phyloP scores from a whole-genome alignment of 75 land plant genomes.

The Cunninghamia lanceolata region DNA sequence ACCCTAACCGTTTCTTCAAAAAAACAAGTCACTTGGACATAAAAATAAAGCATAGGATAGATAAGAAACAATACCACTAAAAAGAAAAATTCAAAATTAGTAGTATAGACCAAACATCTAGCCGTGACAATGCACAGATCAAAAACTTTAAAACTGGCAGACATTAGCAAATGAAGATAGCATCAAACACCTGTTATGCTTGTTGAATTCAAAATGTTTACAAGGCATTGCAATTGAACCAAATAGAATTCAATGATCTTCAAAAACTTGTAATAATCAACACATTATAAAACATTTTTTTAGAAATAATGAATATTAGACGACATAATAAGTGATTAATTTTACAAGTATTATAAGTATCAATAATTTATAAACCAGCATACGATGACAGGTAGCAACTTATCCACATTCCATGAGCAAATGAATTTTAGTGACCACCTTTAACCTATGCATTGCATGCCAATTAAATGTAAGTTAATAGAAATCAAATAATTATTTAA shows the following conservation, averaged over 20 bases:
- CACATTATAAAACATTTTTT: not conserved
- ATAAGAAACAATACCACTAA: not conserved
- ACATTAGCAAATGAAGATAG: too few relatives aligned
- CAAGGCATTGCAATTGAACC: too few relatives aligned
- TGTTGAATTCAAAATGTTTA: too few relatives aligned
- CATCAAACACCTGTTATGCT: too few relatives aligned
- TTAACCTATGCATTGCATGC: not conserved
- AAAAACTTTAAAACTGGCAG: too few relatives aligned
- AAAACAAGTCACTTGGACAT: not conserved
- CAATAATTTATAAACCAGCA: not conserved
- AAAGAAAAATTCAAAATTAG: not conserved
- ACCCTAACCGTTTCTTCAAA: not conserved
- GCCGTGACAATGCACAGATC: not conserved
- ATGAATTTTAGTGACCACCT: not conserved
- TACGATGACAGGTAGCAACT: not conserved
- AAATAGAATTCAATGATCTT: too few relatives aligned
- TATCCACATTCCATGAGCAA: not conserved
- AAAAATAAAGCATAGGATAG: not conserved
- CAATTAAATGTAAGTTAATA: not conserved
- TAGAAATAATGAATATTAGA: too few relatives aligned
- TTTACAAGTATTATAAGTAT: not conserved
- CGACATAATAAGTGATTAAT: not conserved
- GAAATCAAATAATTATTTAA: not conserved
- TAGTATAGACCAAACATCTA: not conserved
- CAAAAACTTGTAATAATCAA: too few relatives aligned